phyloP scores from a whole-genome alignment of 129 eudicot species.

The Artemisia annua region DNA sequence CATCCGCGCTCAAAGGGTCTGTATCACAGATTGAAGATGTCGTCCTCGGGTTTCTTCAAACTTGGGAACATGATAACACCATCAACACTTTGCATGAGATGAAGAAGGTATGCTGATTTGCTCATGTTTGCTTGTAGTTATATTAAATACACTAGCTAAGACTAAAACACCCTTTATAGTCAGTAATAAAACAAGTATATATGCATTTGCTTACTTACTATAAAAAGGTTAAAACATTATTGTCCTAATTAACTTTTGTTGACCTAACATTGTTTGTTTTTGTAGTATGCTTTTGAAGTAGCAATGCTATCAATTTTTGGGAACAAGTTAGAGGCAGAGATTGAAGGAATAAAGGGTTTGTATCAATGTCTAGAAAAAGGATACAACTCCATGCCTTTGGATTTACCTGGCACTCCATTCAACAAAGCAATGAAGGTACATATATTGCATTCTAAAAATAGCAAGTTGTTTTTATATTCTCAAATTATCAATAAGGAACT shows the following conservation, averaged over 20 bases:
- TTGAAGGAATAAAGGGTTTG: conserved; percentile 56
- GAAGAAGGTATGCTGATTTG: conserved; percentile 54
- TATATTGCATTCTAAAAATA: neutral
- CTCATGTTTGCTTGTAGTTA: no score
- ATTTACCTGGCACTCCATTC: conserved; percentile 77
- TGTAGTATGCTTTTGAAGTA: conserved; percentile 85
- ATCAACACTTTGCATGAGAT: conserved; percentile 71
- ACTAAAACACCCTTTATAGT: no score
- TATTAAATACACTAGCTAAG: no score
- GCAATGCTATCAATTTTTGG: conserved; percentile 80
- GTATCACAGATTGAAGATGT: conserved; percentile 56
- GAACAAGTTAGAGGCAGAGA: conserved; percentile 42
- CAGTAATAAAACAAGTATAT: no score
- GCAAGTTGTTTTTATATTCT: neutral
- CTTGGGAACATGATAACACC: conserved; percentile 44
- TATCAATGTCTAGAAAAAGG: conserved; percentile 80
- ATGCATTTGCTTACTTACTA: neutral
- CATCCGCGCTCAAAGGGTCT: conserved; percentile 45
- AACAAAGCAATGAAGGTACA: conserved; percentile 73
- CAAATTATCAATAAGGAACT: neutral
- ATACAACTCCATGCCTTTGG: conserved; percentile 91
- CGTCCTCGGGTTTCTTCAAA: conserved; percentile 41
- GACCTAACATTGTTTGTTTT: neutral
- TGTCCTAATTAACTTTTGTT: neutral
- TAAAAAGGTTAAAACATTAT: neutral